Evolutionary conservation across 2,329 filamentous ascomycete genomes (phyloP).

Genomic region (Exserohilum turcica): DNA sequence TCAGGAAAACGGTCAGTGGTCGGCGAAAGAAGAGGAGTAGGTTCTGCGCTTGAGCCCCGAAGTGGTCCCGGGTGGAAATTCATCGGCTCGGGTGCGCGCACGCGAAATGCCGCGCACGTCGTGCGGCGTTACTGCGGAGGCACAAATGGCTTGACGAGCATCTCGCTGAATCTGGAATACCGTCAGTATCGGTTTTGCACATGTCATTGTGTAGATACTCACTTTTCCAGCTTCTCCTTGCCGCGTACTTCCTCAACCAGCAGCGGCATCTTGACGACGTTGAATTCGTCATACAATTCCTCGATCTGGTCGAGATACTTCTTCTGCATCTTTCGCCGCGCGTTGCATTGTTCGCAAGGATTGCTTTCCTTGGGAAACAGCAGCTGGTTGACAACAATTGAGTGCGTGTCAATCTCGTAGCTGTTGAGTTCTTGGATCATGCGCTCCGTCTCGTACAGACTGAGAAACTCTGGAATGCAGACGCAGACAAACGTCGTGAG

Average conservation of each 20-base stretch:
- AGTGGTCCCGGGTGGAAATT: conserved; percentile 31
- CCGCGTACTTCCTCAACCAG: conserved; percentile 94
- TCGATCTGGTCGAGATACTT: conserved; percentile 99
- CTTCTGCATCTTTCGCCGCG: conserved; percentile 96
- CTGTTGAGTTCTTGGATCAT: conserved; percentile 98
- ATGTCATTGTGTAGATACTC: conserved; percentile 24
- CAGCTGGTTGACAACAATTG: conserved; percentile 97
- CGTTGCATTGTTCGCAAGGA: conserved; percentile 92
- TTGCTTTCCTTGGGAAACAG: conserved; percentile 87
- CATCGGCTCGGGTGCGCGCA: not conserved
- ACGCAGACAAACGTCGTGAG: conserved; percentile 98
- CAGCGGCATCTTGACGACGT: conserved; percentile 97
- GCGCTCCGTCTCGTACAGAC: conserved; percentile 96
- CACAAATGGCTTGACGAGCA: conserved; percentile 77
- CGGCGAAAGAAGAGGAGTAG: conserved; percentile 7
- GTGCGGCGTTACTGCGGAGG: conserved; percentile 58
- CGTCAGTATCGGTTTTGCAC: conserved; percentile 12
- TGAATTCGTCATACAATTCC: conserved; percentile 98
- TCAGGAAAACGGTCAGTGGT: conserved; percentile 6
- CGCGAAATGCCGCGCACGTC: not conserved
- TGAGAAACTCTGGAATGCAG: conserved; percentile 96
- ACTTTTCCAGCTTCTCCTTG: conserved; percentile 86
- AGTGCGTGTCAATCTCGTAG: conserved; percentile 94
- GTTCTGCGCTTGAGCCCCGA: not conserved
- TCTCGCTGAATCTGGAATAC: conserved; percentile 69